Evolutionary conservation across 768 basidiomycete genomes (phyloP).

Genomic region (Trametopsis cervina): DNA sequence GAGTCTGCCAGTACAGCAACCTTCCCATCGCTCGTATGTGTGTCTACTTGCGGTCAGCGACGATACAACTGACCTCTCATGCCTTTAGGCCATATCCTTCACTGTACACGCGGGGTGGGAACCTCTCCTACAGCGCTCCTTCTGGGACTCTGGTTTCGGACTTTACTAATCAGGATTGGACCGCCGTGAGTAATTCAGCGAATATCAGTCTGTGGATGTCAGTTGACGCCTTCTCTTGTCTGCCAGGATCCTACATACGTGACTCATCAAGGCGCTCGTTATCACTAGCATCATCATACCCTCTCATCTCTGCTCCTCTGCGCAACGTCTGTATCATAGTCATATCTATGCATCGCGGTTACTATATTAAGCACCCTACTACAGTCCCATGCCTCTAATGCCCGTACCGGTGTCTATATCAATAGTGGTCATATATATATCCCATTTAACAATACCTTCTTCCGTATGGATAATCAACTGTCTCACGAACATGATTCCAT

Average conservation of each 20-base stretch:
- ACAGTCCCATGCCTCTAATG: neutral
- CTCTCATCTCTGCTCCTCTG: conserved; percentile 1
- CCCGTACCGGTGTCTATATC: conserved; percentile 1
- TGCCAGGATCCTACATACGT: conserved; percentile 7
- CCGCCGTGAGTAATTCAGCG: conserved; percentile 10
- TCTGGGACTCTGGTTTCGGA: conserved; percentile 7
- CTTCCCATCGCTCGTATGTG: conserved; percentile 13
- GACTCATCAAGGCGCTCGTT: conserved; percentile 4
- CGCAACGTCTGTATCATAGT: conserved; percentile 6
- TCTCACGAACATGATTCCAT: neutral
- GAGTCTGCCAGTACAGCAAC: conserved; percentile 4
- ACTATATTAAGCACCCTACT: neutral
- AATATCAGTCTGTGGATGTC: neutral
- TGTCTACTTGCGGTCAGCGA: neutral
- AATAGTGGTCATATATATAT: neutral
- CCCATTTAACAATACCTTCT: neutral
- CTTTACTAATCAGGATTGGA: conserved; percentile 11
- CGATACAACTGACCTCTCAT: conserved; percentile 5
- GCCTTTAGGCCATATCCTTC: conserved; percentile 7
- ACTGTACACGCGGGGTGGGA: conserved; percentile 11
- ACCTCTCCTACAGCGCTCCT: conserved; percentile 7
- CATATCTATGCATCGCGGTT: conserved; percentile 4
- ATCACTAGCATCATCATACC: conserved; percentile 1
- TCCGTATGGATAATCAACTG: neutral
- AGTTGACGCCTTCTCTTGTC: conserved; percentile 1